These are phyloP conservation scores for Moesziomyces parantarcticus DNA, from an alignment of 1,284 basidiomycete genomes.

Conservation along the genomic window DNA sequence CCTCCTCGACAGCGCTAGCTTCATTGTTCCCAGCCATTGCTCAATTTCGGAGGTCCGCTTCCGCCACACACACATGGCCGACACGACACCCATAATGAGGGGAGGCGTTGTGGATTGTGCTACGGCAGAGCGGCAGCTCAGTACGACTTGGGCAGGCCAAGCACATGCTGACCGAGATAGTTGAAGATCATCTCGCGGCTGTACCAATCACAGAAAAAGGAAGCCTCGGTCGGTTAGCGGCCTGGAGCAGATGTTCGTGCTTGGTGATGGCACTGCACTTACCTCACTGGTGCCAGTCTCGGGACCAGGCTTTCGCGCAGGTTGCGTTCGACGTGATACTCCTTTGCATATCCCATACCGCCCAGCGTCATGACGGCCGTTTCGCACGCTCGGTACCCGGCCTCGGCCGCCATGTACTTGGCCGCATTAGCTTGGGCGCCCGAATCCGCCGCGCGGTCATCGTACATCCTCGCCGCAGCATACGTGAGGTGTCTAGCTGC, in stretches of 20 bases:
- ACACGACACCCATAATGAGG: no score
- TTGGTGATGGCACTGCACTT: no score
- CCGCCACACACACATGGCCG: no score
- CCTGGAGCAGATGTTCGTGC: no score
- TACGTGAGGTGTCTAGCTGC: slow-evolving; percentile 63
- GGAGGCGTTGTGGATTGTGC: no score
- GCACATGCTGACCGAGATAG: slow-evolving; percentile 49
- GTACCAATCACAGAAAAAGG: slow-evolving; percentile 4
- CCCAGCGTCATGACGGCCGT: slow-evolving; percentile 60
- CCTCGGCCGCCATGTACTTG: slow-evolving; percentile 66
- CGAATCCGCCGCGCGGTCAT: slow-evolving; percentile 46
- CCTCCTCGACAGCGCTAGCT: no score
- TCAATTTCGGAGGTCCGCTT: no score
- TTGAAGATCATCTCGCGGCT: slow-evolving; percentile 66
- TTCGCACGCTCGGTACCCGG: slow-evolving; percentile 59
- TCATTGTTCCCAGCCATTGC: no score
- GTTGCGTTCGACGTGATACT: slow-evolving; percentile 56
- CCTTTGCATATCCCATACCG: slow-evolving; percentile 65
- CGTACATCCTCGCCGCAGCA: slow-evolving; percentile 61
- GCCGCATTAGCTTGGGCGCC: slow-evolving; percentile 67
- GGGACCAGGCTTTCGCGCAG: slow-evolving; percentile 64
- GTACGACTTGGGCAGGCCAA: slow-evolving; percentile 56
- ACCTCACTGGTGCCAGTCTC: slow-evolving; percentile 60
- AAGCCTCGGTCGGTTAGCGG: slow-evolving; percentile 1
- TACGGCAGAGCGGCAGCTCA: slow-evolving; percentile 4